Conservation (phyloP, 805 yeast genomes). For the Metschnikowia orientalis region DNA sequence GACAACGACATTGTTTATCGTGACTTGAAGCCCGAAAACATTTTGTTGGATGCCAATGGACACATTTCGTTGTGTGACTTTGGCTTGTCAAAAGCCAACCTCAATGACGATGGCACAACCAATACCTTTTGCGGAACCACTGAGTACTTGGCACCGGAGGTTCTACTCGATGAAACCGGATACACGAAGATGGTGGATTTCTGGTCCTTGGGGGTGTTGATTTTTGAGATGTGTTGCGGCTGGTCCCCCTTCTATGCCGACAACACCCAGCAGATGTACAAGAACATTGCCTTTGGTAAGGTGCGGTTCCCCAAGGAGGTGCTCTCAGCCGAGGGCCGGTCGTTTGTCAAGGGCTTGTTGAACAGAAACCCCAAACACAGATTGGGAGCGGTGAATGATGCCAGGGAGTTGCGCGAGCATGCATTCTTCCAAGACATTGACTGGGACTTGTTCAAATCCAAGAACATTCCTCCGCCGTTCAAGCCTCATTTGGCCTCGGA, state of each 20-base stretch:
- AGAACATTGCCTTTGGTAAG: constrained; percentile 97
- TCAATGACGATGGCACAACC: constrained; percentile 81
- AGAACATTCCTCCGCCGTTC: constrained; percentile 92
- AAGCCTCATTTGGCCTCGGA: constrained; percentile 90
- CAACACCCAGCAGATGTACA: constrained; percentile 97
- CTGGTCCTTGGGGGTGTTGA: constrained; percentile 95
- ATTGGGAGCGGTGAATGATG: constrained; percentile 86
- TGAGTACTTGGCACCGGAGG: constrained; percentile 96
- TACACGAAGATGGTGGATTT: constrained; percentile 99
- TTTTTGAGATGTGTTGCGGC: constrained; percentile 99
- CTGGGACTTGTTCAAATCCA: constrained; percentile 74
- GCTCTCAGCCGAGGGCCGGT: constrained; percentile 85
- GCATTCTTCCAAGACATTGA: constrained; percentile 89
- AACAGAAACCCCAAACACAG: constrained; percentile 96
- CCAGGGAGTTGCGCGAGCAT: constrained; percentile 87
- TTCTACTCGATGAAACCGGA: constrained; percentile 89
- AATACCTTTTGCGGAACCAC: constrained; percentile 98
- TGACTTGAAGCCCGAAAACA: constrained; percentile 96
- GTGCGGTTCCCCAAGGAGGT: constrained; percentile 97
- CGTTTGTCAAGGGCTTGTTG: constrained; percentile 90
- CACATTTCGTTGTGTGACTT: constrained; percentile 97
- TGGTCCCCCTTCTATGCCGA: constrained; percentile 99
- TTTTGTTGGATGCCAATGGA: constrained; percentile 91
- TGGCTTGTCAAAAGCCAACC: constrained; percentile 91
- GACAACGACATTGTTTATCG: constrained; percentile 95